Evolutionary conservation across 805 yeast species (phyloP).

Genomic region (Wickerhamomyces chaumierensis): DNA sequence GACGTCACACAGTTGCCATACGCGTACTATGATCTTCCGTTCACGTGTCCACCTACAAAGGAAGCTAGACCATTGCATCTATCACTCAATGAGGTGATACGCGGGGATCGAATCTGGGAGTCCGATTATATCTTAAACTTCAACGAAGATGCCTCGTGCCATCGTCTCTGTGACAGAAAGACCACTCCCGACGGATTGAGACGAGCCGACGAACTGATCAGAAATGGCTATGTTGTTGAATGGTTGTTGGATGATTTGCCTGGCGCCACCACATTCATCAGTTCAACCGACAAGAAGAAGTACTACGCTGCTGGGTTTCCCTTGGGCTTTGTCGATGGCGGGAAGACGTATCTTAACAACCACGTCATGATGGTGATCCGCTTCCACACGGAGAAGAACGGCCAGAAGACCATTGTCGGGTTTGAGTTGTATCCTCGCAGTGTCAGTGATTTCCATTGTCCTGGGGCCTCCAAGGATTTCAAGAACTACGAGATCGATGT

Average conservation of each 20-base stretch:
- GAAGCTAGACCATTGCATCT: slow-evolving; percentile 50
- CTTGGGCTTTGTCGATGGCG: slow-evolving; percentile 55
- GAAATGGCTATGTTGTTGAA: slow-evolving; percentile 65
- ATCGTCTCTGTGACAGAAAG: slow-evolving; percentile 55
- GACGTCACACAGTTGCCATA: slow-evolving; percentile 69
- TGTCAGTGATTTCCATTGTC: slow-evolving; percentile 56
- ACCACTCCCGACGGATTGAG: slow-evolving; percentile 38
- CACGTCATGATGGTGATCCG: slow-evolving; percentile 76
- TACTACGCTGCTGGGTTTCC: slow-evolving; percentile 85
- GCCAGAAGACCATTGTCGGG: slow-evolving; percentile 60
- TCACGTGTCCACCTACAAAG: slow-evolving; percentile 60
- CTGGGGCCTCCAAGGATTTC: slow-evolving; percentile 57
- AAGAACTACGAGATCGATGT: slow-evolving; percentile 43
- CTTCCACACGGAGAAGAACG: slow-evolving; percentile 41
- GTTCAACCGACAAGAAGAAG: slow-evolving; percentile 44
- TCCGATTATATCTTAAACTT: slow-evolving; percentile 59
- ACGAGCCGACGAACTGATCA: slow-evolving; percentile 50
- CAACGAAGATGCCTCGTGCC: slow-evolving; percentile 56
- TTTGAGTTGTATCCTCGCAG: slow-evolving; percentile 85
- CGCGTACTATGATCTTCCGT: slow-evolving; percentile 67
- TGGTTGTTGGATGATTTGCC: slow-evolving; percentile 82
- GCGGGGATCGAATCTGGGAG: slow-evolving; percentile 73
- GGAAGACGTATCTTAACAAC: slow-evolving; percentile 56
- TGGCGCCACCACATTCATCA: slow-evolving; percentile 74
- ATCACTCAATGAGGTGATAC: slow-evolving; percentile 64